Evolutionary conservation across 805 yeast genomes (phyloP).

Genomic region (Wickerhamomyces pijperi): DNA sequence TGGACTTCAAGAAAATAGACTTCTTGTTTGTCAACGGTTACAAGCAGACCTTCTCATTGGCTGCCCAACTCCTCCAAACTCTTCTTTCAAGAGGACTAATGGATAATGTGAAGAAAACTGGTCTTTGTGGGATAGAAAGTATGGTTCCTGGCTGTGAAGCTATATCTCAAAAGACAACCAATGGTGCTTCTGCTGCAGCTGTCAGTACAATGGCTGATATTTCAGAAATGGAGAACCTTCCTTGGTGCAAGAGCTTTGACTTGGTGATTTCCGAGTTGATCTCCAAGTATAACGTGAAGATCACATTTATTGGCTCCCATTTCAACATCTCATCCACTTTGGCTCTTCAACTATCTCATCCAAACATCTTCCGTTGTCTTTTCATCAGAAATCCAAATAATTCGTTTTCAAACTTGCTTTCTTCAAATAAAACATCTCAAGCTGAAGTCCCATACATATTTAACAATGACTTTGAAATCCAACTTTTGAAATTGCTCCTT

Average conservation of each 20-base stretch:
- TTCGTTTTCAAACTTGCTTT: background rate
- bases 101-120: slow-evolving; percentile 16
- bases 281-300: slow-evolving; percentile 27
- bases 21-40: slow-evolving; percentile 38
- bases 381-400: slow-evolving; percentile 29
- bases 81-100: slow-evolving; percentile 24
- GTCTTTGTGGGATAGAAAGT: slow-evolving; percentile 25
- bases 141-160: slow-evolving; percentile 22
- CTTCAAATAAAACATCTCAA: background rate
- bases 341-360: slow-evolving; percentile 42
- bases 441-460: background rate
- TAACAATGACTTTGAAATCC: slow-evolving; percentile 27
- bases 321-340: slow-evolving; percentile 41
- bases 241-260: background rate
- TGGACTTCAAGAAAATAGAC: slow-evolving; percentile 35
- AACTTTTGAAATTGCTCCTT: slow-evolving; percentile 34
- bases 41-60: slow-evolving; percentile 43
- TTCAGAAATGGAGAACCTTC: background rate
- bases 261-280: slow-evolving; percentile 4
- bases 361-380: slow-evolving; percentile 44
- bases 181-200: background rate
- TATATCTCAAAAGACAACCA: background rate
- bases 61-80: slow-evolving; percentile 33
- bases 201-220: background rate
- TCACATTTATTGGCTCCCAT: slow-evolving; percentile 39